These are phyloP conservation scores for Datura wrightii DNA, from an alignment of 257 asterid genomes.

Conservation along the genomic window DNA sequence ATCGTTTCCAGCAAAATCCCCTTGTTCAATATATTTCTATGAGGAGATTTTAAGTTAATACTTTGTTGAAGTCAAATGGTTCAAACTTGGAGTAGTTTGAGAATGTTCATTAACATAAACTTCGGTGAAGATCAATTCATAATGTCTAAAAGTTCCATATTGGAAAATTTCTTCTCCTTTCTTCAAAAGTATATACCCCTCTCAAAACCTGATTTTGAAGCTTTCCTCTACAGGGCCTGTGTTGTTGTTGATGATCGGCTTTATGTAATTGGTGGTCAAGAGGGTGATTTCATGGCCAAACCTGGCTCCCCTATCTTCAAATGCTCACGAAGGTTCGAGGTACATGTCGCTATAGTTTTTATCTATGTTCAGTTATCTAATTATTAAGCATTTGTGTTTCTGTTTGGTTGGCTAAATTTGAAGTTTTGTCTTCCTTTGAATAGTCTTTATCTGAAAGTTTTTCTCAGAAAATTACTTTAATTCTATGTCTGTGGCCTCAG, in stretches of 20 bases:
- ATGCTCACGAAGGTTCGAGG: slow-evolving; percentile 83
- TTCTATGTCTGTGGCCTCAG: slow-evolving; percentile 37
- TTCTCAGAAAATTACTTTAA: background rate
- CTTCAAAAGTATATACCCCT: background rate
- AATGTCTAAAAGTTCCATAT: slow-evolving; percentile 21
- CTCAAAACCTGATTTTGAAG: background rate
- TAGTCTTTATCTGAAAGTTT: background rate
- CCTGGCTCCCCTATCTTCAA: slow-evolving; percentile 82
- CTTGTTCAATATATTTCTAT: background rate
- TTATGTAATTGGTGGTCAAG: slow-evolving; percentile 82
- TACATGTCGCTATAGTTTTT: slow-evolving; percentile 26
- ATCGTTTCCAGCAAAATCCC: background rate
- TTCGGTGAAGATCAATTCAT: background rate
- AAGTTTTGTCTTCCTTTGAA: background rate
- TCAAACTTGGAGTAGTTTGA: background rate
- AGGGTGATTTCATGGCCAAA: slow-evolving; percentile 85
- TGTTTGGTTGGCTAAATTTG: background rate
- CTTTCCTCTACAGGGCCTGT: slow-evolving; percentile 56
- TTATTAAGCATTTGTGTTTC: background rate
- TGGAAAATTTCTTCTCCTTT: background rate
- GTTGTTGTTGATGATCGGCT: slow-evolving; percentile 61
- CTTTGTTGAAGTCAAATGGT: background rate
- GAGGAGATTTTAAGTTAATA: background rate
- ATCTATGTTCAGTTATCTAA: background rate
- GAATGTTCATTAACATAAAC: slow-evolving; percentile 1